Evolutionary conservation across 495 filamentous ascomycete genomes (phyloP).

Genomic region (Sphaerosporella brunnea): DNA sequence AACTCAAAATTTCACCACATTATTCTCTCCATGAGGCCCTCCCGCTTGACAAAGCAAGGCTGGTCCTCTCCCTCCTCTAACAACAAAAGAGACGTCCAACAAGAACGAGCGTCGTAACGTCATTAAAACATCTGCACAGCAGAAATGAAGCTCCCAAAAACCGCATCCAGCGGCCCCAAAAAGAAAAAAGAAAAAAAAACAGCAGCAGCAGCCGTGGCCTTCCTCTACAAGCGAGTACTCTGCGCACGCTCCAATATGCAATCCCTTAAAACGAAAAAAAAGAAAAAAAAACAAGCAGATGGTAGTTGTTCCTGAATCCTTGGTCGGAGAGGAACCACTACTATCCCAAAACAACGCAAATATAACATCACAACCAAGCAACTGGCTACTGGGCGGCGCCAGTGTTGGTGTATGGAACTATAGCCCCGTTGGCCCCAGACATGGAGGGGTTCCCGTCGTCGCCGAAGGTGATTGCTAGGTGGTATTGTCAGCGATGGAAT

Average conservation of each 20-base stretch:
- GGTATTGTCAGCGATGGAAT: too few species aligned
- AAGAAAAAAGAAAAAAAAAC: not conserved
- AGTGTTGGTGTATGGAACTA: not conserved
- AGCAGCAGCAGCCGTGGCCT: slow-evolving; percentile 1
- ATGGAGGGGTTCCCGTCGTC: slow-evolving; percentile 4
- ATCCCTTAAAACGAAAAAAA: not conserved
- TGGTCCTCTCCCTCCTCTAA: not conserved
- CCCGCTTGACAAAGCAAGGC: not conserved
- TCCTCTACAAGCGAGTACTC: slow-evolving; percentile 7
- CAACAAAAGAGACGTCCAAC: not conserved
- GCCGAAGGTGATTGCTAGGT: not conserved
- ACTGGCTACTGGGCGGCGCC: not conserved
- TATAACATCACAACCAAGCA: not conserved
- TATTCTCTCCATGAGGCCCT: too few species aligned
- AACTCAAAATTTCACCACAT: too few species aligned
- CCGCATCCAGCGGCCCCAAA: not conserved
- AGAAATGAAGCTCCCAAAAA: slow-evolving; percentile 1
- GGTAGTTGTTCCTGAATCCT: not conserved
- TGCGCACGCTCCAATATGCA: not conserved
- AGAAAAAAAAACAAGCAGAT: not conserved
- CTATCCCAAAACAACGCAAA: not conserved
- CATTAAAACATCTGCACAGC: not conserved
- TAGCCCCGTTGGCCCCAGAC: slow-evolving; percentile 1
- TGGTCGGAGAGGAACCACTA: not conserved
- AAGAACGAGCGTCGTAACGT: not conserved